Conservation (phyloP, 768 basidiomycete genomes). For the Leucogyrophana mollusca region DNA sequence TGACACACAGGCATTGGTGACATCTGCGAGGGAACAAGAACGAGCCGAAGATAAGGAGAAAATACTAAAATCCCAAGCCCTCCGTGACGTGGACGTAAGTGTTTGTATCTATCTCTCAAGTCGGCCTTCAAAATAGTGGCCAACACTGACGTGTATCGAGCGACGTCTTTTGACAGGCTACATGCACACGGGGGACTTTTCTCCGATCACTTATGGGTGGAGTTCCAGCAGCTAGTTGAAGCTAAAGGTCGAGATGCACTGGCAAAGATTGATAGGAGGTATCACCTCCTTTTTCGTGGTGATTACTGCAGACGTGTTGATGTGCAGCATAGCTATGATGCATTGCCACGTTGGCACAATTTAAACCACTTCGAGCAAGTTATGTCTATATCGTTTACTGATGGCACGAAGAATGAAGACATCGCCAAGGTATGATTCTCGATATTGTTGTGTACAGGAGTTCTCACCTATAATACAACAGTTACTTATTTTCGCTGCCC, state of each 20-base stretch:
- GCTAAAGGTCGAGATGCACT: constrained; percentile 3
- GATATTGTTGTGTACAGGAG: background rate
- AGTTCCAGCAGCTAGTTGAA: constrained; percentile 20
- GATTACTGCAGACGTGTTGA: background rate
- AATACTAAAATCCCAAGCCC: constrained; percentile 9
- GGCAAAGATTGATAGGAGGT: constrained; percentile 19
- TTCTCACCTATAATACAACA: constrained; percentile 5
- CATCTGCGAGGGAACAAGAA: constrained; percentile 13
- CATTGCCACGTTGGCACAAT: constrained; percentile 30
- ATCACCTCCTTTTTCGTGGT: constrained; percentile 7
- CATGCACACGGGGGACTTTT: constrained; percentile 35
- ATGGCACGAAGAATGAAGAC: constrained; percentile 35
- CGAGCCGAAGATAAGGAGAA: constrained; percentile 15
- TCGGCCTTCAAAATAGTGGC: constrained; percentile 37
- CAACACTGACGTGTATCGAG: constrained; percentile 32
- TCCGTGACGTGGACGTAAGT: constrained; percentile 15
- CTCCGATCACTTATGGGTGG: constrained; percentile 28
- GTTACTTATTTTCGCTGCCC: constrained; percentile 28
- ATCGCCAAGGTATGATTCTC: constrained; percentile 34
- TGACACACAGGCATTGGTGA: constrained; percentile 12
- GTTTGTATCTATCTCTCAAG: constrained; percentile 16
- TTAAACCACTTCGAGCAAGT: constrained; percentile 30
- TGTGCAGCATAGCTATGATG: constrained; percentile 18
- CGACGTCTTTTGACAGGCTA: constrained; percentile 38
- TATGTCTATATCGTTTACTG: constrained; percentile 26